A percentile compares a stretch with the other conserved stretches of the same genome.
Conservation (phyloP, 345 rosid genomes). For the Luvunga scandens region DNA sequence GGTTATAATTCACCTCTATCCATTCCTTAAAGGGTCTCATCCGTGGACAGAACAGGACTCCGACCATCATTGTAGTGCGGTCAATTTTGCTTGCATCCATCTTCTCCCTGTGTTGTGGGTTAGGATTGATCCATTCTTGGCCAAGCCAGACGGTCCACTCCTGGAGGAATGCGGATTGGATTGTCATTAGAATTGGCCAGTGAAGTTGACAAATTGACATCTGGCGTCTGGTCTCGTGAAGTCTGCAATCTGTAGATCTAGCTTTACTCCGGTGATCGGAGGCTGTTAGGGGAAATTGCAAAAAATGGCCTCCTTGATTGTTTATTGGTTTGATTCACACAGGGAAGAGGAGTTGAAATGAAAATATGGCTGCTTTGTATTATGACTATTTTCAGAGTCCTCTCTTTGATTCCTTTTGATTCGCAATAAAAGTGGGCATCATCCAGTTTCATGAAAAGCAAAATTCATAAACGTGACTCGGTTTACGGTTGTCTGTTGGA, state of each 20-base stretch:
- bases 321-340: slow-evolving; percentile 15
- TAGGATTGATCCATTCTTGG: slow-evolving; percentile 54
- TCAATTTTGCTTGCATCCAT: slow-evolving; percentile 67
- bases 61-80: slow-evolving; percentile 69
- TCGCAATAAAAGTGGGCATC: slow-evolving; percentile 8
- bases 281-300: neutral
- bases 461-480: neutral
- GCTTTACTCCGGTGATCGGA: neutral
- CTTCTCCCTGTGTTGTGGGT: slow-evolving; percentile 71
- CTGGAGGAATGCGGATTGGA: slow-evolving; percentile 72
- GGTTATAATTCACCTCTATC: slow-evolving; percentile 70
- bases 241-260: slow-evolving; percentile 14
- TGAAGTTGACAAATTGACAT: neutral
- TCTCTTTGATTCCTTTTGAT: neutral
- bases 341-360: neutral
- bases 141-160: slow-evolving; percentile 44
- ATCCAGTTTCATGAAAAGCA: neutral
- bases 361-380: neutral
- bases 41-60: slow-evolving; percentile 55
- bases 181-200: slow-evolving; percentile 32
- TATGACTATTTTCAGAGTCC: neutral
- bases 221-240: neutral
- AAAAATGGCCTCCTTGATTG: slow-evolving; percentile 9
- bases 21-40: slow-evolving; percentile 65
- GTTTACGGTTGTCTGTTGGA: too few relatives aligned